phyloP scores from a whole-genome alignment of 306 rosid genomes.

The Sicyos baderoa region DNA sequence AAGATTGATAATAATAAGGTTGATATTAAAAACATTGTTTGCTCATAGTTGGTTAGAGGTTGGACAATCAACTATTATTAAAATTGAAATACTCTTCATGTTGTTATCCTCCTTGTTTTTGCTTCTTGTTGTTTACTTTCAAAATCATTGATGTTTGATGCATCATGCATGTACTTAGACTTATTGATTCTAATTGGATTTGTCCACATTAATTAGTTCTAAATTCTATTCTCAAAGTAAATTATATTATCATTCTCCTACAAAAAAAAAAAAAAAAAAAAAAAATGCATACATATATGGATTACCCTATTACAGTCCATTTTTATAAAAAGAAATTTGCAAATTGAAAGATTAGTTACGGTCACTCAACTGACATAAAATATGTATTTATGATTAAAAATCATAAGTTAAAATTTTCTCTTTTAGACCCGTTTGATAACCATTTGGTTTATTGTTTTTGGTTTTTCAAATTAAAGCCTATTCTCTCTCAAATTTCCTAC shows the following conservation, averaged over 20 bases:
- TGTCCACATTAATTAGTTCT: constrained; percentile 4
- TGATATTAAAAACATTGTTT: background rate
- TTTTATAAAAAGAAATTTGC: no score
- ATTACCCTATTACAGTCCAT: background rate
- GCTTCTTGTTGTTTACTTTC: background rate
- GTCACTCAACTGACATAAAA: no score
- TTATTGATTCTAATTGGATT: background rate
- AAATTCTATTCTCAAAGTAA: background rate
- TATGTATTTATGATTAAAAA: no score
- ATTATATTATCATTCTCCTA: no score
- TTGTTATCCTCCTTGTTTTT: background rate
- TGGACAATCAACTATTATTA: background rate
- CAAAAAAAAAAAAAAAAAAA: background rate
- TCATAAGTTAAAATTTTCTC: no score
- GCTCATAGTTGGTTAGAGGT: background rate
- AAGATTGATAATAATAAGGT: no score
- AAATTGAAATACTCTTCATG: background rate
- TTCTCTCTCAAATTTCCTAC: no score
- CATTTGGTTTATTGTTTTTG: no score
- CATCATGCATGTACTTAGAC: background rate
- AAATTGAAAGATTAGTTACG: no score
- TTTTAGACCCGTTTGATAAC: no score
- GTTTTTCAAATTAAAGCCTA: no score
- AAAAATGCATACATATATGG: background rate
- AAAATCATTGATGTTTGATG: background rate